These are phyloP conservation scores for Carex littledalei DNA, from an alignment of 176 grass and related monocot genomes.

Conservation along the genomic window DNA sequence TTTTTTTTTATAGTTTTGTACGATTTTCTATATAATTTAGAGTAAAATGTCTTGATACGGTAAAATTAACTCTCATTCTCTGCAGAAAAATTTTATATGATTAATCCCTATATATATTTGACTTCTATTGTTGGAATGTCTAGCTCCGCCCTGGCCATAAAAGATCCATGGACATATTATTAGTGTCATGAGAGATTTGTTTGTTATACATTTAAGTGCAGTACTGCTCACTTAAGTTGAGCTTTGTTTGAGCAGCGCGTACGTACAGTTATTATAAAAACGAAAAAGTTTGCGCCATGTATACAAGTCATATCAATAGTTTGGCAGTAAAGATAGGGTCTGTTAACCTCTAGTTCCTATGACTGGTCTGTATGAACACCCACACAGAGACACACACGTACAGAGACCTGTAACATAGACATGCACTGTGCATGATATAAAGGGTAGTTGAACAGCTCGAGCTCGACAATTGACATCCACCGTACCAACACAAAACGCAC, in stretches of 20 bases:
- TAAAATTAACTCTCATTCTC: no score
- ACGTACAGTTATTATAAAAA: no score
- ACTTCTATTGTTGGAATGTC: no score
- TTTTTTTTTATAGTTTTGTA: no score
- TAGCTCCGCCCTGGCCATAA: no score
- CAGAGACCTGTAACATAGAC: not conserved
- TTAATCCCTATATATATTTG: no score
- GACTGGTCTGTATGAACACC: not conserved
- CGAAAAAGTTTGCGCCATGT: no score
- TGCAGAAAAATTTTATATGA: no score
- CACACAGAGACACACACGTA: not conserved
- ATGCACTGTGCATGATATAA: not conserved
- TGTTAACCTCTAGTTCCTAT: not conserved
- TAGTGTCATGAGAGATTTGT: not conserved
- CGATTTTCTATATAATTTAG: no score
- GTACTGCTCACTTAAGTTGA: not conserved
- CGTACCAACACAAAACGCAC: slow-evolving; percentile 6
- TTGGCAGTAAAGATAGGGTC: not conserved
- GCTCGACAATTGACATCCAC: not conserved
- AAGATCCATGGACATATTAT: no score
- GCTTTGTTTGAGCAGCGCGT: not conserved
- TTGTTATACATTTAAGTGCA: no score
- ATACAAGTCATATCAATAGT: not conserved
- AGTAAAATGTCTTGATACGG: no score
- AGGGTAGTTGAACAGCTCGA: not conserved